Evolutionary conservation across 441 rosid genomes (phyloP).

Genomic region (Pelargonium hybrid): DNA sequence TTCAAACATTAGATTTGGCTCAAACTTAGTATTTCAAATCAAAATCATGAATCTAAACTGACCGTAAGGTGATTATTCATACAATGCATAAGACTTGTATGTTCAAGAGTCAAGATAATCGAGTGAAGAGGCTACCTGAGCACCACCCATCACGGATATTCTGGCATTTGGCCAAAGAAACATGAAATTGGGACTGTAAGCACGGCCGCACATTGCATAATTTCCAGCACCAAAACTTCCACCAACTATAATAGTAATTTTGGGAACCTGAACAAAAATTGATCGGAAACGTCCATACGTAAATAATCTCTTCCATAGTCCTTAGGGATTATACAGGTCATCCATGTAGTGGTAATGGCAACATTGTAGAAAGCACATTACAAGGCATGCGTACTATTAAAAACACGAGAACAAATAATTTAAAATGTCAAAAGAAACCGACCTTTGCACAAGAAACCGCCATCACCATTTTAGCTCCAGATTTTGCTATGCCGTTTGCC

Average conservation of each 20-base stretch:
- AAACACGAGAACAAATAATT: not conserved
- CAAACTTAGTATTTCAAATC: too few species aligned
- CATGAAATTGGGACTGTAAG: slow-evolving; percentile 79
- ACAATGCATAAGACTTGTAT: not conserved
- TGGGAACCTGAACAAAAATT: slow-evolving; percentile 55
- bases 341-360: too few species aligned
- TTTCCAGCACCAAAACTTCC: slow-evolving; percentile 99
- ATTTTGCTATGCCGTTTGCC: slow-evolving; percentile 92
- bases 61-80: not conserved
- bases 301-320: not conserved
- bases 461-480: slow-evolving; percentile 99
- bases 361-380: too few species aligned
- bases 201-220: slow-evolving; percentile 98
- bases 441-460: slow-evolving; percentile 98
- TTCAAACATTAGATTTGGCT: too few species aligned
- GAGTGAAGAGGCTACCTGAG: slow-evolving; percentile 48
- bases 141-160: slow-evolving; percentile 94
- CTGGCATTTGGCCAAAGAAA: slow-evolving; percentile 95
- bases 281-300: slow-evolving; percentile 2
- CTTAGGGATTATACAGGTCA: too few species aligned
- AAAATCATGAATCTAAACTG: too few species aligned
- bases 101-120: not conserved
- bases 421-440: slow-evolving; percentile 11
- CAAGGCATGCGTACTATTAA: not conserved
- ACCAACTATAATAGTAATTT: slow-evolving; percentile 75